These are phyloP conservation scores for Cladorrhinum sp. DNA, from an alignment of 2,329 filamentous ascomycete genomes.

Conservation along the genomic window DNA sequence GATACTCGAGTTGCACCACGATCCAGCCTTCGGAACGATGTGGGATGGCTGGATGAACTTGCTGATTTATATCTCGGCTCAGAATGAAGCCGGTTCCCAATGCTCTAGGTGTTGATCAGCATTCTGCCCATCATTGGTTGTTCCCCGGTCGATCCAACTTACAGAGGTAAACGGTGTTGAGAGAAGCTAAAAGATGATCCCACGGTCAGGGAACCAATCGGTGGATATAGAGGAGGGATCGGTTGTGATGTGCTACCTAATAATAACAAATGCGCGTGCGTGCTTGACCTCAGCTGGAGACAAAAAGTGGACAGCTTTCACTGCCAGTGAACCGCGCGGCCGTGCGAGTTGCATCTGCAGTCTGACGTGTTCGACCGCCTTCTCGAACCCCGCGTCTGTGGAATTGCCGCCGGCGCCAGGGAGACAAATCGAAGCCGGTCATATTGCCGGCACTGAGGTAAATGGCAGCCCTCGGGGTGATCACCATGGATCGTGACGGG, in stretches of 20 bases:
- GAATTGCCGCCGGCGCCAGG: background rate
- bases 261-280: background rate
- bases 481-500: background rate
- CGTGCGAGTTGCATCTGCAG: constrained; percentile 10
- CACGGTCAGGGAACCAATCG: background rate
- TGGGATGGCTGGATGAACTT: no score
- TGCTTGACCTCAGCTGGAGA: background rate
- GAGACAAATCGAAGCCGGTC: background rate
- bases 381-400: constrained; percentile 10
- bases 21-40: background rate
- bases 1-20: background rate
- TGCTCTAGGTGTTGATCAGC: no score
- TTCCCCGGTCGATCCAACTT: no score
- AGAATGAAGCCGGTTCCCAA: no score
- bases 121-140: no score
- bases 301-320: background rate
- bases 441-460: background rate
- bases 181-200: no score
- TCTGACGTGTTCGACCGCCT: constrained; percentile 6
- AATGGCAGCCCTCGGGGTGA: background rate
- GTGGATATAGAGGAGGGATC: background rate
- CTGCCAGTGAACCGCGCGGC: constrained; percentile 1
- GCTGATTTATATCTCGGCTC: no score
- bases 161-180: background rate
- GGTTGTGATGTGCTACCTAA: background rate